phyloP scores from a whole-genome alignment of 1,284 basidiomycete genomes.

The Ganoderma leucocontextum region DNA sequence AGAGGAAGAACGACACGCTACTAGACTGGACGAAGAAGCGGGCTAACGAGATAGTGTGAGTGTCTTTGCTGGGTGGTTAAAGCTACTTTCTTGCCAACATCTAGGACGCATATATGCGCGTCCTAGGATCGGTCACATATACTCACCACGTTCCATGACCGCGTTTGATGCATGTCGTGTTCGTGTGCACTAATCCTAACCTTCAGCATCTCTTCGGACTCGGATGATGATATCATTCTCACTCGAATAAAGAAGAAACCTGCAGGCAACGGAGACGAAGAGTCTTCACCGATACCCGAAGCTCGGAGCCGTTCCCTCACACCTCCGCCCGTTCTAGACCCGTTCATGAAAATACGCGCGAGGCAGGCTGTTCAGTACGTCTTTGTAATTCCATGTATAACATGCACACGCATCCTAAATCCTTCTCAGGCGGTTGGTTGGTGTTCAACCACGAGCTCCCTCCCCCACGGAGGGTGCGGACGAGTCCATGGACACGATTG shows the following conservation, averaged over 20 bases:
- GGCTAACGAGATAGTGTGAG: constrained; percentile 37
- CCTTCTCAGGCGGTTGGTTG: constrained; percentile 54
- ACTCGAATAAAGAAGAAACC: constrained; percentile 45
- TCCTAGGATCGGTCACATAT: background rate
- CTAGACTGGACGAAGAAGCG: constrained; percentile 40
- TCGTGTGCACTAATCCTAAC: constrained; percentile 6
- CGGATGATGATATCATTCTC: constrained; percentile 48
- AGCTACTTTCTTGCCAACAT: background rate
- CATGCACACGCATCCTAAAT: background rate
- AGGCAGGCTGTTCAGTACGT: constrained; percentile 65
- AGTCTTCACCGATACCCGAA: constrained; percentile 31
- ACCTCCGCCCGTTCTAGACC: constrained; percentile 69
- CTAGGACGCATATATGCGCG: constrained; percentile 8
- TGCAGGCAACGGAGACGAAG: constrained; percentile 19
- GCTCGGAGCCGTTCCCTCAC: constrained; percentile 72
- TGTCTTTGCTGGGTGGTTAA: background rate
- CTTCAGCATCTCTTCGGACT: constrained; percentile 53
- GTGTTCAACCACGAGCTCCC: constrained; percentile 47
- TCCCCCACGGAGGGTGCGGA: constrained; percentile 55
- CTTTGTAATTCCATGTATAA: background rate
- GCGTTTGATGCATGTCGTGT: constrained; percentile 10
- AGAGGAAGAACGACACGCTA: constrained; percentile 37
- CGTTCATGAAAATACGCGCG: constrained; percentile 59
- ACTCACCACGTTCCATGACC: background rate
- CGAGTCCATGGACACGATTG: constrained; percentile 57